Evolutionary conservation across 441 rosid genomes (phyloP).

Genomic region (Erodium texanum): DNA sequence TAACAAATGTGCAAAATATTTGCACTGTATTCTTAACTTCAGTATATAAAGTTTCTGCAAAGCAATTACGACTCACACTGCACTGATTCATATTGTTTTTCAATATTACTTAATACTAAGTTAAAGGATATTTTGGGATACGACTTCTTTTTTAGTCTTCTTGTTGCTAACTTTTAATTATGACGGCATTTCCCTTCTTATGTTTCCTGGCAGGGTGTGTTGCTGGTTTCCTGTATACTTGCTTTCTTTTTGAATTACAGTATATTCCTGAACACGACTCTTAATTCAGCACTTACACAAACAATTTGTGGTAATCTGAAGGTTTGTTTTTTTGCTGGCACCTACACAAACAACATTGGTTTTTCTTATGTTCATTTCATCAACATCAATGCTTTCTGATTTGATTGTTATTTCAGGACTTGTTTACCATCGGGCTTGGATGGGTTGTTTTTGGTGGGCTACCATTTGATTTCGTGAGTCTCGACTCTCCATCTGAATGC

Average conservation of each 20-base stretch:
- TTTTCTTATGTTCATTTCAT: neutral
- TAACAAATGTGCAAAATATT: neutral
- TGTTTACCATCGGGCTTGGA: constrained; percentile 84
- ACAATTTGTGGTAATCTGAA: constrained; percentile 92
- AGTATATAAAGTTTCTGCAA: no score
- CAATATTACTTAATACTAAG: no score
- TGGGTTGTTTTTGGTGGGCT: constrained; percentile 91
- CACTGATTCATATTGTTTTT: no score
- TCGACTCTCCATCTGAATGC: constrained; percentile 8
- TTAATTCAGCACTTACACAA: constrained; percentile 89
- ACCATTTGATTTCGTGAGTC: constrained; percentile 76
- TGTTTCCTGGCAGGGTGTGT: constrained; percentile 45
- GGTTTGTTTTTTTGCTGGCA: constrained; percentile 32
- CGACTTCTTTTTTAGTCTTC: neutral
- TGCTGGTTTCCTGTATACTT: constrained; percentile 64
- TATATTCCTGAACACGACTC: constrained; percentile 89
- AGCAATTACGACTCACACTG: no score
- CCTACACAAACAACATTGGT: neutral
- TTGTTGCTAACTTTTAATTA: neutral
- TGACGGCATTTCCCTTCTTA: neutral
- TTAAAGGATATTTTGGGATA: no score
- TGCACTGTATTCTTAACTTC: neutral
- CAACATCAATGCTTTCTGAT: neutral
- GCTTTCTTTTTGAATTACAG: constrained; percentile 96
- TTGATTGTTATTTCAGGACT: constrained; percentile 43